These are phyloP conservation scores for Blastomyces gilchristii DNA, from an alignment of 2,329 filamentous ascomycete genomes.

Conservation along the genomic window DNA sequence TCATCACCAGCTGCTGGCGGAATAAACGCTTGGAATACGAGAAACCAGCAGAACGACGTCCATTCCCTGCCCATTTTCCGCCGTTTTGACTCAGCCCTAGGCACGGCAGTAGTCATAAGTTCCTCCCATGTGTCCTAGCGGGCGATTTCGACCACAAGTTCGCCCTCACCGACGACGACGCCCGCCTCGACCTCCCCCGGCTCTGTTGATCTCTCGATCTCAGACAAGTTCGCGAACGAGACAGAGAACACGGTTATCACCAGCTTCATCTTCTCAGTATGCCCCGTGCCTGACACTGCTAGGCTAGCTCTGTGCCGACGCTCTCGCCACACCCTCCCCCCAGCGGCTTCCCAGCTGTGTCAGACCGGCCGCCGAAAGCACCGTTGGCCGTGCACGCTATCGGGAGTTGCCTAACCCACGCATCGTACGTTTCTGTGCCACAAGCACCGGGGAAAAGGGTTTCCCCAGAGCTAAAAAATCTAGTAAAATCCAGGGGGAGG, in stretches of 20 bases:
- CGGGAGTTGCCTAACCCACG: background rate
- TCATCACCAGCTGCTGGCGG: no score
- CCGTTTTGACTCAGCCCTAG: conserved; percentile 1
- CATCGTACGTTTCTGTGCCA: background rate
- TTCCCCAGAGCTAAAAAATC: background rate
- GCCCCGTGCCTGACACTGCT: background rate
- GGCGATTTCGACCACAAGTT: background rate
- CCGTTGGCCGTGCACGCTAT: background rate
- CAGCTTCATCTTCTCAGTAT: background rate
- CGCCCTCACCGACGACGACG: background rate
- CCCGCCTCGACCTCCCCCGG: background rate
- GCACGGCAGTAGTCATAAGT: background rate
- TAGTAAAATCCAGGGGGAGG: background rate
- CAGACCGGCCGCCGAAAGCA: background rate
- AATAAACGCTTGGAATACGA: background rate
- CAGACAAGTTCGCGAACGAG: background rate
- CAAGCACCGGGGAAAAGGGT: background rate
- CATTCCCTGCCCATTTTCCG: background rate
- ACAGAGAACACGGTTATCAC: background rate
- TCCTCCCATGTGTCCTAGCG: background rate
- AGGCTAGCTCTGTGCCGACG: background rate
- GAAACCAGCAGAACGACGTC: background rate
- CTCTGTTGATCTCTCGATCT: background rate
- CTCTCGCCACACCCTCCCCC: background rate
- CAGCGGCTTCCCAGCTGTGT: background rate